Evolutionary conservation across 2,329 filamentous ascomycete species (phyloP), one percentile per base, ranked within the genome.

Genomic region (Fusarium sp.): DNA sequence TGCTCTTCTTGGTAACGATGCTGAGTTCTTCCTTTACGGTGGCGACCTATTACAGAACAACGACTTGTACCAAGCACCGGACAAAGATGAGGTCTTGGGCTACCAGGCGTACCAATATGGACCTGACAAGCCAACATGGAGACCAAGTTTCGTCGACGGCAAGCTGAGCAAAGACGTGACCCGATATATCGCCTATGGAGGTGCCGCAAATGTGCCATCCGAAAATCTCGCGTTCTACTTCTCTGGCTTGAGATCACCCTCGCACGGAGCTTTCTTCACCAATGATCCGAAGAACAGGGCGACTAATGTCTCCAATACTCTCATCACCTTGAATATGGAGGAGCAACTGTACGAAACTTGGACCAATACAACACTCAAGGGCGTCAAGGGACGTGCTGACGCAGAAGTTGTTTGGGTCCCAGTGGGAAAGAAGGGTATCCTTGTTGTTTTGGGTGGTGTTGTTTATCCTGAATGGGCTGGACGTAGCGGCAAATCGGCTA

Each of bases 361-460:
- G 87, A 76, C 70, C 9, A 92, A 91, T 67, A 66, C 49, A 2
- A 86, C 87, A 0, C 74, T 92, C 0, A 39, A 70, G 1, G 66
- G 74, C 6, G 79, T 90, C 9, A 76, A 79, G 6, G 85, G 85
- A 1, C 85, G 91, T 17, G 87, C 88, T 6, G 88, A 86, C 67
- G 83, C 89, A 0, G 89, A 91, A 58, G 80, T 91, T 2, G 88
- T 91, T 1, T 93, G 90, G 90, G 84, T 97, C 1, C 93, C 93
- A 2, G 92, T 94, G 42, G 91, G 92, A 5, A 80, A 85, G 17
- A 82, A 93, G 70, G 93, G 93, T 2, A 89, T 96, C 42, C 81
- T 97, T 11, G 84, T 97, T 1, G 91, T 91, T 5, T 80, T 97
- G 1, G 92, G 91, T 9, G 93, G 93, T 14, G 93, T 92, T 4